These are phyloP conservation scores for Lachnellula suecica DNA, from an alignment of 2,329 filamentous ascomycete species.

Conservation along the genomic window DNA sequence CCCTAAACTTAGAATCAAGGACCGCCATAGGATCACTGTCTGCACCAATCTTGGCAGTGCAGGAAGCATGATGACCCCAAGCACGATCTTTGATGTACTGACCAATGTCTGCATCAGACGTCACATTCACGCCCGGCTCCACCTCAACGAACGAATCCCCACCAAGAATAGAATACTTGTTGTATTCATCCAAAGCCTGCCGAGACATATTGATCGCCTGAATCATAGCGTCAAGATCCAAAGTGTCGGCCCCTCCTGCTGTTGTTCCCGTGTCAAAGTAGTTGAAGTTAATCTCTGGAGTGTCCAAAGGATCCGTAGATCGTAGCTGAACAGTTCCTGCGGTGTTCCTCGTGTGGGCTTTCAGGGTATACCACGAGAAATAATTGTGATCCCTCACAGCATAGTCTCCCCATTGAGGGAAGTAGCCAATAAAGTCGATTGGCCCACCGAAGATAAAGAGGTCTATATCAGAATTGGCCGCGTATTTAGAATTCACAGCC, in stretches of 20 bases:
- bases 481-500: constrained; percentile 29
- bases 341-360: constrained; percentile 61
- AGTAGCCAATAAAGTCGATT: constrained; percentile 42
- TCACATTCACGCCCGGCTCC: constrained; percentile 41
- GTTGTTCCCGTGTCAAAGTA: constrained; percentile 50
- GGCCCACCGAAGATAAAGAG: constrained; percentile 34
- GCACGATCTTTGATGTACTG: constrained; percentile 48
- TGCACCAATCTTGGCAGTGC: constrained; percentile 42
- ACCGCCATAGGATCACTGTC: constrained; percentile 47
- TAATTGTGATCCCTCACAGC: constrained; percentile 40
- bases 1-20: constrained; percentile 36
- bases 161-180: constrained; percentile 37
- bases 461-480: constrained; percentile 38
- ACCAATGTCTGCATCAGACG: constrained; percentile 42
- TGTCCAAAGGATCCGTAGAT: constrained; percentile 61
- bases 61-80: constrained; percentile 42
- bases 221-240: constrained; percentile 21
- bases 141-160: constrained; percentile 43
- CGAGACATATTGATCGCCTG: constrained; percentile 18
- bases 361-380: constrained; percentile 44
- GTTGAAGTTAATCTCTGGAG: constrained; percentile 62
- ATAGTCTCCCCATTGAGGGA: constrained; percentile 37
- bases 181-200: constrained; percentile 32
- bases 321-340: constrained; percentile 61
- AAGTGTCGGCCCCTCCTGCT: constrained; percentile 3